A percentile compares a stretch with the other conserved stretches of the same genome.
phyloP scores from a whole-genome alignment of 2,329 filamentous ascomycete genomes.

The Zymoseptoria crescenta region DNA sequence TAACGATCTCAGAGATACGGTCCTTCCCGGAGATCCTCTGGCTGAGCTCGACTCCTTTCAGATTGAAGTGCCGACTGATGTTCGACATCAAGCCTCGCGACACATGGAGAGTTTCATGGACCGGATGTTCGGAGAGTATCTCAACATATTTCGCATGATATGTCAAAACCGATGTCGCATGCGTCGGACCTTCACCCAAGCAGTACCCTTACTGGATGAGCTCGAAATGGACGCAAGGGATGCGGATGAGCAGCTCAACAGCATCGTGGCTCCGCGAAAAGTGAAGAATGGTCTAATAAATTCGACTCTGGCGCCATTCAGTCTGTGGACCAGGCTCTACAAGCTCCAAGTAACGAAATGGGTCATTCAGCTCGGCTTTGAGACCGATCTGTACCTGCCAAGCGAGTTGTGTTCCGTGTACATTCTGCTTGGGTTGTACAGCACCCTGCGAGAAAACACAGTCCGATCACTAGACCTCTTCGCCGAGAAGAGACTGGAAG shows the following conservation, averaged over 20 bases:
- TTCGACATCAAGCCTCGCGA: constrained; percentile 63
- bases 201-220: constrained; percentile 73
- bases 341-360: constrained; percentile 84
- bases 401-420: constrained; percentile 87
- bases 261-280: neutral
- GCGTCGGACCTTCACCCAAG: constrained; percentile 80
- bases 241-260: constrained; percentile 15
- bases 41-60: constrained; percentile 68
- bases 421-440: constrained; percentile 43
- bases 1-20: constrained; percentile 69
- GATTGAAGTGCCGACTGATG: constrained; percentile 65
- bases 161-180: constrained; percentile 88
- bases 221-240: constrained; percentile 63
- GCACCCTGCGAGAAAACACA: neutral
- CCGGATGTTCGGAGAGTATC: constrained; percentile 53
- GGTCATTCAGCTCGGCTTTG: constrained; percentile 86
- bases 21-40: constrained; percentile 63
- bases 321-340: constrained; percentile 82
- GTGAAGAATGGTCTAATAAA: constrained; percentile 1
- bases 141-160: constrained; percentile 74
- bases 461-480: neutral
- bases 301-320: constrained; percentile 58
- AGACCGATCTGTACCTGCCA: constrained; percentile 79
- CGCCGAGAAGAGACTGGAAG: neutral
- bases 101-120: constrained; percentile 63